Evolutionary conservation across 2,329 filamentous ascomycete genomes (phyloP).

Genomic region (Neurospora crassa): DNA sequence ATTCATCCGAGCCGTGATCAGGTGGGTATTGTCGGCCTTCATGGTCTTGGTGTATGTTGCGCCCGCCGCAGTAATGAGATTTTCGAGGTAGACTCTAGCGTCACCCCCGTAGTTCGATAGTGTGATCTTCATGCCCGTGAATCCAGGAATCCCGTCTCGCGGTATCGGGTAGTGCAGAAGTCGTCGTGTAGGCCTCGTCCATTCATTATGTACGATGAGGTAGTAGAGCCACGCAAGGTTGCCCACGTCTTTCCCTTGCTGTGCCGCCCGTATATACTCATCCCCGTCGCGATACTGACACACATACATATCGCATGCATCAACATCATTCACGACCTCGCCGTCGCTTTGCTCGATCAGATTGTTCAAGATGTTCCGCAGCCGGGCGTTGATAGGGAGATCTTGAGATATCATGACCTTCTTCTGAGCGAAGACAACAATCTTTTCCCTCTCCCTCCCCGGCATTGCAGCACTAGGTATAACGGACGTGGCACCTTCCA

Average conservation of each 20-base stretch:
- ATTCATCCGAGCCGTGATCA: slow-evolving; percentile 79
- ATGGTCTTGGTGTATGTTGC: slow-evolving; percentile 91
- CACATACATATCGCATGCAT: slow-evolving; percentile 71
- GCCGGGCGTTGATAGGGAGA: slow-evolving; percentile 57
- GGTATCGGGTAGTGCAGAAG: slow-evolving; percentile 87
- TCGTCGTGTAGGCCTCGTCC: slow-evolving; percentile 75
- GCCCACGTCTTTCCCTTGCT: slow-evolving; percentile 71
- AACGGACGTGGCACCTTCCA: slow-evolving; percentile 56
- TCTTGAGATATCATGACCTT: slow-evolving; percentile 70
- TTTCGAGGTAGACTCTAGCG: slow-evolving; percentile 86
- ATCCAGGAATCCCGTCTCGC: slow-evolving; percentile 66
- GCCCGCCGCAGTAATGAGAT: slow-evolving; percentile 73
- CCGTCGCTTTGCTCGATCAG: slow-evolving; percentile 68
- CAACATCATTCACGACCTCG: slow-evolving; percentile 51
- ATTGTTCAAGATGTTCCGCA: slow-evolving; percentile 57
- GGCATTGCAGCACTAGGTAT: slow-evolving; percentile 35
- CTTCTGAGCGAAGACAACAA: slow-evolving; percentile 68
- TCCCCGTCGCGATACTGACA: slow-evolving; percentile 78
- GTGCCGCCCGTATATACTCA: slow-evolving; percentile 69
- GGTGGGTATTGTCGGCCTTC: slow-evolving; percentile 90
- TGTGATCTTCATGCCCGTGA: slow-evolving; percentile 68
- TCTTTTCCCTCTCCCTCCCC: slow-evolving; percentile 33
- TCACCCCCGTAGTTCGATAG: slow-evolving; percentile 96
- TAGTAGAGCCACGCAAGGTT: slow-evolving; percentile 93
- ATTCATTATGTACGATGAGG: slow-evolving; percentile 78